Base-by-base conservation (phyloP, 169 alveolate genomes). In the Eimeria mitis region DNA sequence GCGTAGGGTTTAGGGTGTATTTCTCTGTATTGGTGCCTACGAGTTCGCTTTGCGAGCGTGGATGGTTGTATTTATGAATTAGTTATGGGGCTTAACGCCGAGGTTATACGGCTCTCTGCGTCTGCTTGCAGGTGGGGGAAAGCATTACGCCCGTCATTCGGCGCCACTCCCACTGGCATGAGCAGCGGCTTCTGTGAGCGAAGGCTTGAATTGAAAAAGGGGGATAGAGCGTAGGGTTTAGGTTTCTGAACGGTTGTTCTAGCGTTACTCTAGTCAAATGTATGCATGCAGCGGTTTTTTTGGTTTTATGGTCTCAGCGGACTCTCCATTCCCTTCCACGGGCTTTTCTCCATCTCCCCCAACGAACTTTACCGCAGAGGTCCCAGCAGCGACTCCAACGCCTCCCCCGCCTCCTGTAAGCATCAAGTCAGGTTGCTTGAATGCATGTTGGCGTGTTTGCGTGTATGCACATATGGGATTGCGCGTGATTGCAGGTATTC, bases 401-500 rank as follows among this genome's bases (percentile, higher is more conserved):
- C 92, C 92, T 34, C 83, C 92, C 73, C 92, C 92, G 13, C 92
- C 92, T 42, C 92, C 92, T 44, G 92, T 87, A 49, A 63, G 92
- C n/a, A 44, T 31, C 23, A 61, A 63, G 52, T 40, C 34, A 37
- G 31, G 21, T 9, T 49, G 90, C 37, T 4, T 83, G 90, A 21
- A 31, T 83, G 73, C 90, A 31, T 13, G 14, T 47, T 44, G 52
- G 0, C 42, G 47, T 34, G 7, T 79, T n/a, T 54, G 89, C 0
- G 47, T 70, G 49, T 1, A 28, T 11, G 42, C 25, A 40, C 14
- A 34, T 40, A 40, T 42, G n/a, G n/a, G n/a, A n/a, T n/a, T n/a
- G n/a, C n/a, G n/a, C n/a, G n/a, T n/a, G n/a, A 8, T 31, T 0
- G 76, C 76, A 9, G 78, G 34, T 34, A 34, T 31, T 49, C 42